Percentiles rank a stretch among this genome's conserved stretches.
Evolutionary conservation across 2,329 filamentous ascomycete genomes (phyloP).

Genomic region (Raffaelea deltoideospora): DNA sequence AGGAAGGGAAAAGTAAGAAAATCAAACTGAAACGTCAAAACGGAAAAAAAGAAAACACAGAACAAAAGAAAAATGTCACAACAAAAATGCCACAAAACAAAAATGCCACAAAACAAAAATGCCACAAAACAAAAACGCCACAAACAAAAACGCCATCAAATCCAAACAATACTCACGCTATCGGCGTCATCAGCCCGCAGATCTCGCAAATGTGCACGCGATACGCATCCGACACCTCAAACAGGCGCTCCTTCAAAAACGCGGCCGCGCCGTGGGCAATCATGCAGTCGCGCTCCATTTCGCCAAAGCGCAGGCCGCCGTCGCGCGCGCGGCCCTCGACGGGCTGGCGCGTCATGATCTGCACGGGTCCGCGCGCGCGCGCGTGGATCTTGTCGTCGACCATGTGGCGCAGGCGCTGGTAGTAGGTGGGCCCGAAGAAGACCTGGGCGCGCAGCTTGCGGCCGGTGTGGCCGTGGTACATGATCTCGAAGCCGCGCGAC

Average conservation of each 20-base stretch:
- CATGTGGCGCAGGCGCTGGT: conserved; percentile 97
- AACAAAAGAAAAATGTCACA: conserved; percentile 1
- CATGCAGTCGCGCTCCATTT: conserved; percentile 99
- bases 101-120: no score
- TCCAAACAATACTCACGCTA: conserved; percentile 63
- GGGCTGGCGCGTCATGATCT: conserved; percentile 93
- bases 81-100: no score
- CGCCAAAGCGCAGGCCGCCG: conserved; percentile 96
- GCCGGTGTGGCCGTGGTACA: conserved; percentile 98
- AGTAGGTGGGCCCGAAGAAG: conserved; percentile 96
- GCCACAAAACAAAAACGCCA: background rate
- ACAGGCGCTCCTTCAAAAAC: conserved; percentile 93
- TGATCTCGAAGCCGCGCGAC: conserved; percentile 90
- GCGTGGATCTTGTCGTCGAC: conserved; percentile 99
- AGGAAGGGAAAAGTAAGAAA: background rate
- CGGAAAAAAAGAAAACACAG: background rate
- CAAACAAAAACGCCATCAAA: background rate
- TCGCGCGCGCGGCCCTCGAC: conserved; percentile 97
- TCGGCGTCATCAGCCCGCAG: conserved; percentile 95
- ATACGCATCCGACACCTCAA: conserved; percentile 96
- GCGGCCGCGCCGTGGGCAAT: conserved; percentile 97
- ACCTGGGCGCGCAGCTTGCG: conserved; percentile 86
- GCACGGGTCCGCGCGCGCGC: conserved; percentile 88
- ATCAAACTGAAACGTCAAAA: background rate
- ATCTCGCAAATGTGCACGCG: conserved; percentile 97